Base-by-base conservation (phyloP, 495 filamentous ascomycete genomes). In the Aspergillus baeticus region DNA sequence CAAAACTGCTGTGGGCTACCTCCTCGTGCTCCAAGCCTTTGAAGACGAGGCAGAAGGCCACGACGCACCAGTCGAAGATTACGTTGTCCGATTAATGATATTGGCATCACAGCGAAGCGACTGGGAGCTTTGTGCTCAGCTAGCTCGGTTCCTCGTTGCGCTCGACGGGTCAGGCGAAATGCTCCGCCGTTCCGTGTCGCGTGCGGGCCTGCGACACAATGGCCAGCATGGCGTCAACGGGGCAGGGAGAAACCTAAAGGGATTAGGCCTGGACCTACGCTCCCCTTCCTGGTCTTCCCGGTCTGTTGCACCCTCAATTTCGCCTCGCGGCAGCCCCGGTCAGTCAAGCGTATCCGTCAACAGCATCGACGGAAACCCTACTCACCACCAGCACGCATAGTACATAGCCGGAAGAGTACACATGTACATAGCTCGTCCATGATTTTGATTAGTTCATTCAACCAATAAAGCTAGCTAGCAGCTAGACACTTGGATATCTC, bases 121-220 rank as follows among this genome's bases (percentile, higher is more conserved):
- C 68, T 99, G 93, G 94, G 95, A 98, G 54, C 78, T 98, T 5
- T 98, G 95, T 69, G 96, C 91, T 59, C 95, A 99, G 66, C 76
- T 99, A 3, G 92, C 92, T 21, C 75, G 95, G 29, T 99, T 99
- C 69, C 72, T 99, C 46, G 90, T 93, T 41, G 94, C 94, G 2
- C 81, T 99, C 51, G 95, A 99, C 67, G 84, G 88, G 60, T 88
- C 83, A 4, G 94, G 94, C 0, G 84, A 86, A 47, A 95, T 91
- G 39, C 75, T 99, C 20, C 82, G 84, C 43, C 83, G 90, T 57
- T 90, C 90, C 0, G 82, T 97, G 65, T 82, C 85, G 55, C 75
- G 88, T 62, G 87, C 92, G 2, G 86, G 76, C 10, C 57, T 79
- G 35, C 66, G 70, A n/a, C 69, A 71, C 39, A 67, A 67, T 6